Base-by-base conservation (phyloP, 2,329 filamentous ascomycete genomes). In the Stagonosporopsis chrysanthemi region DNA sequence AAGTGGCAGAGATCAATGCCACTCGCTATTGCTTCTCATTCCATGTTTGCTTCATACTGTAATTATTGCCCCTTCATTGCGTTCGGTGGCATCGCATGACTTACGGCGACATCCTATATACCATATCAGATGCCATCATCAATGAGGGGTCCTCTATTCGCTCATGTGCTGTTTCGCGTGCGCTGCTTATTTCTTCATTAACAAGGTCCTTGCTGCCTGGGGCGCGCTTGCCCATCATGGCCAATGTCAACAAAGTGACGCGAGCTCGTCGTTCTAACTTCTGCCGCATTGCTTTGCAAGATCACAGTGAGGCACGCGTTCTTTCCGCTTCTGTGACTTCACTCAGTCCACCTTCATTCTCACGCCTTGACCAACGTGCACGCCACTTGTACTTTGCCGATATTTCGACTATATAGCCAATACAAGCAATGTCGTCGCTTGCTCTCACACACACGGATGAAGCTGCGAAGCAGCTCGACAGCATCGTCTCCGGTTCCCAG, bases 61-160 rank as follows among this genome's bases (percentile, higher is more conserved):
- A 51, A 41, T 47, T 41, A 43, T 17, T 43, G 6, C 31, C 36
- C 39, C 33, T 33, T 38, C 23, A 29, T 51, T 29, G 39, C 24
- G 39, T 9, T 31, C 11, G 36, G 36, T 36, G 35, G 15, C 26
- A 29, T 39, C 40, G 22, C 40, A 31, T 14, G 24, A 29, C 24
- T 17, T 17, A 33, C 47, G 48, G 39, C 31, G 38, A 57, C 47
- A 52, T 49, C 33, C 49, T 52, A 57, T 45, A 39, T 39, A 44
- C 3, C 36, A 23, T 26, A 43, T 40, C 9, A 19, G n/a, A 19
- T 36, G 19, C 19, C 19, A 40, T 7, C 19, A 19, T 24, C 6
- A 24, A 6, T 7, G 19, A 14, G 7, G 19, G 2, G 5, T 42
- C 19, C 38, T 31, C 8, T 29, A 6, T 28, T 24, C 12, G n/a